Evolutionary conservation across 2,329 filamentous ascomycete genomes (phyloP).

Genomic region (Stachybotrys echinatus): DNA sequence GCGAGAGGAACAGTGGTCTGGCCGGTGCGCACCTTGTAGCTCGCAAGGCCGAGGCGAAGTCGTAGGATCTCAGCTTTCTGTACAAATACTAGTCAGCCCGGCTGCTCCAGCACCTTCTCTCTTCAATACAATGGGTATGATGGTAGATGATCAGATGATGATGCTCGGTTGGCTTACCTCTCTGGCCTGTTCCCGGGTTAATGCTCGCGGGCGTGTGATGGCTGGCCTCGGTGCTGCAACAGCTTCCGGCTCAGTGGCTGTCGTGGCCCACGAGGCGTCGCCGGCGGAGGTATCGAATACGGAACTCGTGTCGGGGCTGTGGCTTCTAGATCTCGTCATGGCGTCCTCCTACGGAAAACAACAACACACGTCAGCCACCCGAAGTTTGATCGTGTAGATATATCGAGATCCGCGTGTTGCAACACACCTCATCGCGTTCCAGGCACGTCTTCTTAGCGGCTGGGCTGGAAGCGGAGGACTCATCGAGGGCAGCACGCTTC

Average conservation of each 20-base stretch:
- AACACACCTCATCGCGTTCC: slow-evolving; percentile 23
- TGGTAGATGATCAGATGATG: no score
- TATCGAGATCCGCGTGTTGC: no score
- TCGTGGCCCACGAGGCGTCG: slow-evolving; percentile 43
- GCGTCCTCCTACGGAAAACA: slow-evolving; percentile 9
- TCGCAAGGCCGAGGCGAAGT: slow-evolving; percentile 64
- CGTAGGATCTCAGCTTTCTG: slow-evolving; percentile 62
- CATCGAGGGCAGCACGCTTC: slow-evolving; percentile 17
- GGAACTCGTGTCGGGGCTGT: slow-evolving; percentile 39
- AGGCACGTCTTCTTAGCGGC: slow-evolving; percentile 27
- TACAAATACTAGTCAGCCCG: neutral
- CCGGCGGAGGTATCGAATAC: slow-evolving; percentile 43
- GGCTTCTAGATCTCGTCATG: slow-evolving; percentile 19
- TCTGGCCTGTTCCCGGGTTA: slow-evolving; percentile 49
- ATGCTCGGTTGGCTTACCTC: no score
- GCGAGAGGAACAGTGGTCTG: slow-evolving; percentile 63
- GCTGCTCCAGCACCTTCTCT: neutral
- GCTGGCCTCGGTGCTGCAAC: slow-evolving; percentile 3
- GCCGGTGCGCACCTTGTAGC: slow-evolving; percentile 70
- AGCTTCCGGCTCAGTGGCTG: slow-evolving; percentile 43
- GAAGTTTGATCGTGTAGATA: no score
- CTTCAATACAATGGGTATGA: neutral
- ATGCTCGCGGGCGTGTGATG: slow-evolving; percentile 11
- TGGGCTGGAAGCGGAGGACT: slow-evolving; percentile 11
- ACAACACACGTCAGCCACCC: neutral